These are phyloP conservation scores for Mycena floridula DNA, from an alignment of 768 basidiomycete species.

Conservation along the genomic window DNA sequence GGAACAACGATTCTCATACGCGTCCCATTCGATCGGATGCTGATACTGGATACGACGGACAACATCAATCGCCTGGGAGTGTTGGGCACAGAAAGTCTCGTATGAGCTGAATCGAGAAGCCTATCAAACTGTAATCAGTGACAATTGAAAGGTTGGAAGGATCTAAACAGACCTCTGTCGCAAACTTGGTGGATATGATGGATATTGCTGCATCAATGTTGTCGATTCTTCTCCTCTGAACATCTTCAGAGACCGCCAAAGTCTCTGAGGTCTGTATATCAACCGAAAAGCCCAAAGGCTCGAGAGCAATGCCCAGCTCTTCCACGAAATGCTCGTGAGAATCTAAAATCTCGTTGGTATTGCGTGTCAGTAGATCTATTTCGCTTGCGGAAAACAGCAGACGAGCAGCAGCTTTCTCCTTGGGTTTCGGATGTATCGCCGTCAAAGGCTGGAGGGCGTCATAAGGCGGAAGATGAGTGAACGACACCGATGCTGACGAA, in stretches of 20 bases:
- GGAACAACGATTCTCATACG: slow-evolving; percentile 77
- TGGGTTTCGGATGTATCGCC: slow-evolving; percentile 13
- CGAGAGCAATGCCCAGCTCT: slow-evolving; percentile 43
- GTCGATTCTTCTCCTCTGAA: slow-evolving; percentile 11
- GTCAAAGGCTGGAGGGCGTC: slow-evolving; percentile 4
- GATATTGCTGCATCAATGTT: slow-evolving; percentile 41
- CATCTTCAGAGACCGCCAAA: slow-evolving; percentile 1
- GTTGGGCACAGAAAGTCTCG: slow-evolving; percentile 81
- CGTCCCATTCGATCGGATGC: slow-evolving; percentile 70
- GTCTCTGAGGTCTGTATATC: slow-evolving; percentile 14
- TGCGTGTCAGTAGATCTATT: slow-evolving; percentile 54
- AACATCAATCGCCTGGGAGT: slow-evolving; percentile 74
- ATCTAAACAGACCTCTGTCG: slow-evolving; percentile 40
- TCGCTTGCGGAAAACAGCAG: slow-evolving; percentile 54
- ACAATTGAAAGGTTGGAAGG: slow-evolving; percentile 1
- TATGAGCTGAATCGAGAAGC: slow-evolving; percentile 73
- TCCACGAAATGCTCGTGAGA: slow-evolving; percentile 65
- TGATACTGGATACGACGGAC: slow-evolving; percentile 61
- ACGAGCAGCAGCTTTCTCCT: slow-evolving; percentile 30
- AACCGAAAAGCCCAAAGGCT: slow-evolving; percentile 45
- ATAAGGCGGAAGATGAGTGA: slow-evolving; percentile 20
- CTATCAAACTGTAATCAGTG: slow-evolving; percentile 32
- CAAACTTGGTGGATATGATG: slow-evolving; percentile 49
- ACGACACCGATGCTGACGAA: slow-evolving; percentile 37
- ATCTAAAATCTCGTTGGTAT: slow-evolving; percentile 59